Evolutionary conservation across 2,329 filamentous ascomycete species (phyloP).

Genomic region (Furcasterigmium furcatum): DNA sequence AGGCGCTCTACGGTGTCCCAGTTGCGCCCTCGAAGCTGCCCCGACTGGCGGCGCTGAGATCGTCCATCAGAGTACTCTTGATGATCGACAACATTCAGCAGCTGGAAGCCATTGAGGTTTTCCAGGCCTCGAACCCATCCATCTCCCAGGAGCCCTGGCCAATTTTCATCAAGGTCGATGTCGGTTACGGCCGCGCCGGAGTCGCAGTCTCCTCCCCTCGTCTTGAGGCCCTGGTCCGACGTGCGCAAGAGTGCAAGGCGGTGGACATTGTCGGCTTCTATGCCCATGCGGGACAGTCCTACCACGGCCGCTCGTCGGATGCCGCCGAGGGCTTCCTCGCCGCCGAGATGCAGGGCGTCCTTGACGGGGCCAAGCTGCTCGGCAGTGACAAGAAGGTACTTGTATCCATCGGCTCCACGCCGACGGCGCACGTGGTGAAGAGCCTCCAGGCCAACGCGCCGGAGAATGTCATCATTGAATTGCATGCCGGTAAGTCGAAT

Average conservation of each 20-base stretch:
- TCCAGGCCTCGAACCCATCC: neutral
- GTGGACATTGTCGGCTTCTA: conserved; percentile 31
- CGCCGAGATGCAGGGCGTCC: conserved; percentile 24
- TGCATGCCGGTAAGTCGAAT: conserved; percentile 30
- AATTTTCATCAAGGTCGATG: conserved; percentile 32
- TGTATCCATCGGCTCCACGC: conserved; percentile 30
- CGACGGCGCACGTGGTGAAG: conserved; percentile 29
- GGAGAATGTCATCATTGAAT: conserved; percentile 26
- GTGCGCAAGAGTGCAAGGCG: conserved; percentile 19
- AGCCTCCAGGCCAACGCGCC: conserved; percentile 23
- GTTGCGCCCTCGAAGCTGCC: conserved; percentile 28
- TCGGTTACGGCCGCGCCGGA: conserved; percentile 30
- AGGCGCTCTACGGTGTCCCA: conserved; percentile 36
- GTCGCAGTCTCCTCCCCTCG: conserved; percentile 19
- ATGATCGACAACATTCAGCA: conserved; percentile 33
- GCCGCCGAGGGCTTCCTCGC: conserved; percentile 25
- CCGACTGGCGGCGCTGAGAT: conserved; percentile 20
- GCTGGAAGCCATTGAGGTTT: conserved; percentile 22
- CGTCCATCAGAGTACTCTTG: conserved; percentile 25
- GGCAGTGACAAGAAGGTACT: conserved; percentile 19
- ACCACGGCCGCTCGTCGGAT: conserved; percentile 22
- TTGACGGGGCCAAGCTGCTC: conserved; percentile 24
- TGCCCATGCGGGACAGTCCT: conserved; percentile 33
- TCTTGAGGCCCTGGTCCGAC: conserved; percentile 20
- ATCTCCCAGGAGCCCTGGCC: conserved; percentile 21